A percentile compares a stretch with the other conserved stretches of the same genome.
phyloP scores from a whole-genome alignment of 2,329 filamentous ascomycete genomes.

The Coniochaeta hoffmannii region DNA sequence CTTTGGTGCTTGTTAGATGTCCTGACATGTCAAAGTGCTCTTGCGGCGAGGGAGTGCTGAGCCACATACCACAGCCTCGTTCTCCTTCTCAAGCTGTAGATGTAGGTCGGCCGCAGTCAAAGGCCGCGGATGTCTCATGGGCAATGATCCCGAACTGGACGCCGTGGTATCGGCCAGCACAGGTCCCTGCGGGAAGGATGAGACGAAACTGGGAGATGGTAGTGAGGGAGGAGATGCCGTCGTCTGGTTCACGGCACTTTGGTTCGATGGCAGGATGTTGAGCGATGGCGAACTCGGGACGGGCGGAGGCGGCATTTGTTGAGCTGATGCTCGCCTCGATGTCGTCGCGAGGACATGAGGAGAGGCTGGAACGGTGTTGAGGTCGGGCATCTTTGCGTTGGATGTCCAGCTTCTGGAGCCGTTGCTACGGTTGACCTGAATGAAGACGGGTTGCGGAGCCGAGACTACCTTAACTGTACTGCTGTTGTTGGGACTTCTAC shows the following conservation, averaged over 20 bases:
- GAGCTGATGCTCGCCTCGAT: slow-evolving; percentile 33
- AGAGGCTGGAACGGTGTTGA: slow-evolving; percentile 48
- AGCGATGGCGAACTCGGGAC: slow-evolving; percentile 34
- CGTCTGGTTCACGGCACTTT: slow-evolving; percentile 38
- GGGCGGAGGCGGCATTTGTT: slow-evolving; percentile 34
- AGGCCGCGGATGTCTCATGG: slow-evolving; percentile 78
- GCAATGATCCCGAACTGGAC: slow-evolving; percentile 55
- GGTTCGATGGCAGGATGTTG: slow-evolving; percentile 52
- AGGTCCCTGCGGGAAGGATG: slow-evolving; percentile 11
- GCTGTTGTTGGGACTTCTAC: neutral
- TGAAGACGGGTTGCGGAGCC: neutral
- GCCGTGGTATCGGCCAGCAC: slow-evolving; percentile 30
- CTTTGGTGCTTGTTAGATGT: slow-evolving; percentile 32
- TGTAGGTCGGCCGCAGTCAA: slow-evolving; percentile 86
- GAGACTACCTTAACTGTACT: slow-evolving; percentile 5
- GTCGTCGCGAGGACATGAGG: slow-evolving; percentile 35
- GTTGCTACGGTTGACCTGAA: no score
- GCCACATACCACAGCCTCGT: slow-evolving; percentile 74
- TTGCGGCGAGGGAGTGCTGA: neutral
- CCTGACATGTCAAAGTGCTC: neutral
- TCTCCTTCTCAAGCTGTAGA: slow-evolving; percentile 85
- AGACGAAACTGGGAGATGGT: slow-evolving; percentile 25
- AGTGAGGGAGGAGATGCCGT: slow-evolving; percentile 22
- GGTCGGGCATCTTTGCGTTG: slow-evolving; percentile 38
- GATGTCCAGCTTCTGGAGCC: neutral